Evolutionary conservation across 139 green algal genomes (phyloP), one percentile per base, ranked within the genome.

Genomic region (Raphidocelis subcapitata): DNA sequence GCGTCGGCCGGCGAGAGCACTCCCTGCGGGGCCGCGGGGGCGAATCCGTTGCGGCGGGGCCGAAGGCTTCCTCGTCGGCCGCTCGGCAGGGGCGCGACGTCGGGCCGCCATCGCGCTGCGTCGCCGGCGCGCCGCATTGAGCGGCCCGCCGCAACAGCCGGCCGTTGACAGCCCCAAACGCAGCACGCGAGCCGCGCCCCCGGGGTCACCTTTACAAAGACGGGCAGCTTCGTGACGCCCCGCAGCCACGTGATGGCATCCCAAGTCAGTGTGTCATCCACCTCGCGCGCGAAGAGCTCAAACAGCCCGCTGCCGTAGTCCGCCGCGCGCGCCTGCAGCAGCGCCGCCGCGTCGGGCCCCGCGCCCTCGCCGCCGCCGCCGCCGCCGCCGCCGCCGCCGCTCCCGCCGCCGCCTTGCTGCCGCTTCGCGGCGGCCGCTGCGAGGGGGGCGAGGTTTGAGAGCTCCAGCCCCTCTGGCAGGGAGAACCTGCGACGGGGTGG

Each of bases 181-280:
- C n/a, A n/a, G n/a, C n/a, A n/a, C n/a, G n/a, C n/a, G n/a, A n/a
- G n/a, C n/a, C n/a, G n/a, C n/a, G n/a, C n/a, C n/a, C n/a, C n/a
- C n/a, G n/a, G n/a, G 14, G 72, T 2, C 55, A 92, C 90, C 85
- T 97, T 98, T 56, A 97, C 59, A 28, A 93, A 84, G 32, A 98
- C 81, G 5, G 93, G 93, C 31, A 98, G 79, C 2, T 41, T 62
- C 8, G 91, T 93, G 56, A 94, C 74, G 33, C 76, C 73, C 26
- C 82, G 82, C 60, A 97, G 79, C 91, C 91, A 96, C 5, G 82
- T 62, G 4, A 97, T 65, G 62, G 88, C 80, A 0, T 91, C 86
- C 93, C 93, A 97, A 0, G 82, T 92, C 0, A 96, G 79, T 1
- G 65, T 66, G 63, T 81, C 73, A 36, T 87, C 81, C 41, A 87